These are phyloP conservation scores for Solanum ahanhuiri DNA, from an alignment of 257 asterid species.

Conservation along the genomic window DNA sequence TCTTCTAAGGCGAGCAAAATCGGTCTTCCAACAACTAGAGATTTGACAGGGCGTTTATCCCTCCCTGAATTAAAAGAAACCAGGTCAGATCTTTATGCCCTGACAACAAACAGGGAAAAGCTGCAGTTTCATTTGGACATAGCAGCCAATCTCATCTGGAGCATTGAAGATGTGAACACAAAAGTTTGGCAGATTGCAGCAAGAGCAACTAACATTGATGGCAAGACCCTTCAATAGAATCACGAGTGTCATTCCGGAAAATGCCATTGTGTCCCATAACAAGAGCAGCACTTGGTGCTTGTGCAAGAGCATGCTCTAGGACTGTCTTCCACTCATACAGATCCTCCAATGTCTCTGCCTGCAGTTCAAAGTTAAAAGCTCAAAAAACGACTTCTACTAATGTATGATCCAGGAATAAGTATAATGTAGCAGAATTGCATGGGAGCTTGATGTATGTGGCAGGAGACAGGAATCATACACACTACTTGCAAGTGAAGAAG, in stretches of 20 bases:
- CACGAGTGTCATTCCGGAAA: conserved; percentile 63
- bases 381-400: neutral
- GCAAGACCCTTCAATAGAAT: conserved; percentile 63
- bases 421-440: neutral
- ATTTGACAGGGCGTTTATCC: conserved; percentile 75
- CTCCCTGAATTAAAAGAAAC: conserved; percentile 55
- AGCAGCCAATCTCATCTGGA: neutral
- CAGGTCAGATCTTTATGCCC: conserved; percentile 7
- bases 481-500: neutral
- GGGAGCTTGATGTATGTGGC: neutral
- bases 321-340: conserved; percentile 93
- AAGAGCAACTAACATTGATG: conserved; percentile 55
- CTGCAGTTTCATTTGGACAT: neutral
- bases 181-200: neutral
- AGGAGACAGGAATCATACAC: neutral
- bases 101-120: neutral
- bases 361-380: conserved; percentile 14
- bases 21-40: conserved; percentile 93
- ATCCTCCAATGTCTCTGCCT: conserved; percentile 91
- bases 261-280: conserved; percentile 96
- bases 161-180: neutral
- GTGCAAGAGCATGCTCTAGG: conserved; percentile 86
- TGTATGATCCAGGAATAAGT: neutral
- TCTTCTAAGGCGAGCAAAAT: conserved; percentile 89
- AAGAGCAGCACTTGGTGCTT: conserved; percentile 91